These are phyloP conservation scores for Umbelopsis sp. DNA, from an alignment of 192 early-diverging fungal species.

Conservation along the genomic window DNA sequence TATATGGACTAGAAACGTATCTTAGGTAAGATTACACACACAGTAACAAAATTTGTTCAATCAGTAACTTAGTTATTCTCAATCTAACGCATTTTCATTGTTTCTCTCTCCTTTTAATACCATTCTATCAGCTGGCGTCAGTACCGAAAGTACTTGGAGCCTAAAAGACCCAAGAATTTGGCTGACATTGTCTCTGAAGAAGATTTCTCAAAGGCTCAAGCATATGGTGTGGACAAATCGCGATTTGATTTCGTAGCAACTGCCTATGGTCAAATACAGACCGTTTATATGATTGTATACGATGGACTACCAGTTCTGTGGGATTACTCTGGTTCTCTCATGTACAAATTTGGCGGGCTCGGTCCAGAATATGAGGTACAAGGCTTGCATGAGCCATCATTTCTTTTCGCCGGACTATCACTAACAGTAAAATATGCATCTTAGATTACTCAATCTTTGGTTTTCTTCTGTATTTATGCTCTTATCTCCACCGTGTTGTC, in stretches of 20 bases:
- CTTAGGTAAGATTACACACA: conserved; percentile 52
- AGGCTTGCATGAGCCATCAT: not conserved
- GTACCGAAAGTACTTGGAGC: conserved; percentile 68
- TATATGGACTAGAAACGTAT: conserved; percentile 83
- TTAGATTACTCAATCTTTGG: conserved; percentile 82
- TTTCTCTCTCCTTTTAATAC: not conserved
- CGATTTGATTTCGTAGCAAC: conserved; percentile 72
- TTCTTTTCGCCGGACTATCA: not conserved
- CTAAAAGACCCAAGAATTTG: conserved; percentile 71
- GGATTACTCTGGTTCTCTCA: conserved; percentile 53
- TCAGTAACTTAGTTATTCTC: not conserved
- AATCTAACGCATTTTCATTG: not conserved
- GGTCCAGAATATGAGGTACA: conserved; percentile 69
- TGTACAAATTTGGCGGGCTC: conserved; percentile 56
- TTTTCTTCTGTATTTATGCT: conserved; percentile 67
- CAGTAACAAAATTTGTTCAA: not conserved
- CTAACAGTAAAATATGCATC: not conserved
- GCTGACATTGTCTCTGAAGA: conserved; percentile 69
- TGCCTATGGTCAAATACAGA: conserved; percentile 67
- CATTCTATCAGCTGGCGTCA: conserved; percentile 65
- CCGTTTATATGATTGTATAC: conserved; percentile 63
- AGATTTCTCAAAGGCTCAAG: conserved; percentile 80
- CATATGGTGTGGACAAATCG: conserved; percentile 85
- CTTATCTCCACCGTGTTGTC: conserved; percentile 62
- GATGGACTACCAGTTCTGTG: conserved; percentile 79